Conservation (phyloP, 139 green algal genomes). For the Tetradesmus obliquus region DNA sequence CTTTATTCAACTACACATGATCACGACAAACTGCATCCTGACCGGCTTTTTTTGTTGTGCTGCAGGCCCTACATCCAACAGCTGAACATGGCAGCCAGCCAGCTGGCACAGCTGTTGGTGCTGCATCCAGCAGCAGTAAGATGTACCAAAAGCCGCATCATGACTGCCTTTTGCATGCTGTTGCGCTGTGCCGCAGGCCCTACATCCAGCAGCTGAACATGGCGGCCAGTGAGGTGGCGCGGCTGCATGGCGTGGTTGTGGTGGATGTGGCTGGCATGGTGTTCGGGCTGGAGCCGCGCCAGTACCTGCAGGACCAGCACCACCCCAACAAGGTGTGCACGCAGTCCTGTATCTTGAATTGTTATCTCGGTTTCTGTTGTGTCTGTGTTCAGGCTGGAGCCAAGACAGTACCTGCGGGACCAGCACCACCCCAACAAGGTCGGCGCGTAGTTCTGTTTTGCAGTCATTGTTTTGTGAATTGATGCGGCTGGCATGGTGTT, state of each 20-base stretch:
- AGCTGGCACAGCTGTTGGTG: not conserved
- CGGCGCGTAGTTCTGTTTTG: not conserved
- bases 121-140: too few species aligned
- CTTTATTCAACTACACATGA: not conserved
- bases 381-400: conserved; percentile 1
- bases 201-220: not conserved
- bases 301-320: conserved; percentile 20
- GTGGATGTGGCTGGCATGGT: conserved; percentile 2
- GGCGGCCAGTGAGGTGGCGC: not conserved
- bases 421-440: conserved; percentile 27
- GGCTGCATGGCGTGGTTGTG: not conserved
- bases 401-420: not conserved
- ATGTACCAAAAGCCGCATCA: too few species aligned
- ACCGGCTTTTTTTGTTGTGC: not conserved
- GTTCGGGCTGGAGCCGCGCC: not conserved
- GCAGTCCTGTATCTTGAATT: not conserved
- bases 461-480: not conserved
- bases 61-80: not conserved
- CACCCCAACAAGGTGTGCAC: conserved; percentile 8
- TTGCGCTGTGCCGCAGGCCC: not conserved
- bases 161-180: not conserved
- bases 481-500: not conserved
- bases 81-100: not conserved
- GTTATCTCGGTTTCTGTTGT: too few species aligned
- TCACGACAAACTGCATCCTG: not conserved